Evolutionary conservation across 345 rosid genomes (phyloP).

Genomic region (Alliaria petiolata): DNA sequence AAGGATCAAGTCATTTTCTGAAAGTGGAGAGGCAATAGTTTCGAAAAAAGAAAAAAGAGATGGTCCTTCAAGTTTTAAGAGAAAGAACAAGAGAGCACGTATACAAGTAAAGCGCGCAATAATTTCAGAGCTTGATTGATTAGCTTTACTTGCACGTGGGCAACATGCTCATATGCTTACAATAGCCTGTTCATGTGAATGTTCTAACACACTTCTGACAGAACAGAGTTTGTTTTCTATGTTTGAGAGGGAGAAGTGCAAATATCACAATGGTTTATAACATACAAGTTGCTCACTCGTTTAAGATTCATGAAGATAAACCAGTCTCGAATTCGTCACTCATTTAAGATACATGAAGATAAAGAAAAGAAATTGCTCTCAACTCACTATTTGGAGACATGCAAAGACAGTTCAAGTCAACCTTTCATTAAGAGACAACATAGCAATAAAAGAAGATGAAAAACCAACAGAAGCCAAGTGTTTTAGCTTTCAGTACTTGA

Average conservation of each 20-base stretch:
- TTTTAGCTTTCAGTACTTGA: constrained; percentile 45
- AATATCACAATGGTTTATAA: no score
- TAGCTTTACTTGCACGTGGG: neutral
- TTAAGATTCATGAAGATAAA: neutral
- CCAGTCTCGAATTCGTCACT: no score
- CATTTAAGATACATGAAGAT: no score
- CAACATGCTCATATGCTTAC: neutral
- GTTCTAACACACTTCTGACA: neutral
- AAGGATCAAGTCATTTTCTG: constrained; percentile 22
- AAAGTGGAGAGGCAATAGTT: neutral
- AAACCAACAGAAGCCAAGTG: neutral
- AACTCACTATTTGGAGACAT: constrained; percentile 1
- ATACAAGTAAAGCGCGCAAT: constrained; percentile 15
- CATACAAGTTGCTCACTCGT: no score
- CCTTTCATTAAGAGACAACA: constrained; percentile 1
- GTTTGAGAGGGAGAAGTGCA: neutral
- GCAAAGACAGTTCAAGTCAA: constrained; percentile 11
- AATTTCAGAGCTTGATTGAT: constrained; percentile 5
- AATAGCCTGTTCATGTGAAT: neutral
- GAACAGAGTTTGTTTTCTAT: neutral
- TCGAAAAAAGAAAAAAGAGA: constrained; percentile 28
- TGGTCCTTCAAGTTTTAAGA: neutral
- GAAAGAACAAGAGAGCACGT: constrained; percentile 25
- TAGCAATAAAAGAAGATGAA: neutral
- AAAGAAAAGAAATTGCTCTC: neutral